Percentiles rank a stretch among this genome's conserved stretches.
These are phyloP conservation scores for Hawksworthiomyces lignivorus DNA, from an alignment of 2,329 filamentous ascomycete species.

Conservation along the genomic window DNA sequence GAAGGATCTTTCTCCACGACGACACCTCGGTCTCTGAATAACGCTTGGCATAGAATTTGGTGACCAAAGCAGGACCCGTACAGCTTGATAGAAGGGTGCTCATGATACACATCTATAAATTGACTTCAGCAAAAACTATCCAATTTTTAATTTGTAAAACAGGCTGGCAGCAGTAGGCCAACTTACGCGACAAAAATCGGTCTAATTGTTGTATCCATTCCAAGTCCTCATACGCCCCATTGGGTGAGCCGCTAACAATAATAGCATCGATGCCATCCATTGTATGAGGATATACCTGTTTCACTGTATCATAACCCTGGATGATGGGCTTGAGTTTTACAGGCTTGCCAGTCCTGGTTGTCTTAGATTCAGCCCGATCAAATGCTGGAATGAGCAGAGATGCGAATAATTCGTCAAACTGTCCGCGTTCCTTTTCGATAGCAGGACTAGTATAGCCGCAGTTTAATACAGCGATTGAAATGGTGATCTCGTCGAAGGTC, in stretches of 20 bases:
- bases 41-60: slow-evolving; percentile 30
- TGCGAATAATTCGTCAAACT: slow-evolving; percentile 5
- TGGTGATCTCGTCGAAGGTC: background rate
- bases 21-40: slow-evolving; percentile 24
- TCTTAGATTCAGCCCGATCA: too few relatives aligned
- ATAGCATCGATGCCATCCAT: slow-evolving; percentile 26
- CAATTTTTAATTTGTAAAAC: too few relatives aligned
- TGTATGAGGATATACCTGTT: slow-evolving; percentile 21
- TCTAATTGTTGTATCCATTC: slow-evolving; percentile 18
- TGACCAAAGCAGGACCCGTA: slow-evolving; percentile 38
- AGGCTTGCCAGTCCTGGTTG: too few relatives aligned
- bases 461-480: slow-evolving; percentile 4
- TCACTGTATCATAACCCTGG: background rate
- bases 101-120: slow-evolving; percentile 21
- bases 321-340: too few relatives aligned
- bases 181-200: slow-evolving; percentile 15
- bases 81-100: slow-evolving; percentile 24
- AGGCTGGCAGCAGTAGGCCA: too few relatives aligned
- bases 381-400: background rate
- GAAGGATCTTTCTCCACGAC: slow-evolving; percentile 20
- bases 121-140: too few relatives aligned
- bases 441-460: slow-evolving; percentile 7
- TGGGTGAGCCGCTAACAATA: slow-evolving; percentile 30
- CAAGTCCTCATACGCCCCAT: slow-evolving; percentile 23
- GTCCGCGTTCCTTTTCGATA: slow-evolving; percentile 1